Evolutionary conservation across 768 basidiomycete species (phyloP).

Genomic region (Exsudoporus frostii): DNA sequence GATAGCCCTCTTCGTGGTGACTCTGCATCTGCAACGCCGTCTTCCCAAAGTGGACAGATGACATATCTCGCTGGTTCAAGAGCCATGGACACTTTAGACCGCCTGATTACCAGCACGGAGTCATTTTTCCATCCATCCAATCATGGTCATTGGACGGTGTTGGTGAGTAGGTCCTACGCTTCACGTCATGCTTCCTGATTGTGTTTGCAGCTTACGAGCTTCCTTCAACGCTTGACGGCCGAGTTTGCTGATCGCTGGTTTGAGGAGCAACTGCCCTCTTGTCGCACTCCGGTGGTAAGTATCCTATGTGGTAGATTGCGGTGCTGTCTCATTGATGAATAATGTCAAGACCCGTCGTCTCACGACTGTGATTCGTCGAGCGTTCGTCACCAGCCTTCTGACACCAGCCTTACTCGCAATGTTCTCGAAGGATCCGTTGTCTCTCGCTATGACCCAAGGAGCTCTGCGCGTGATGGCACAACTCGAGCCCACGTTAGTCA

Average conservation of each 20-base stretch:
- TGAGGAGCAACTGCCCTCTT: slow-evolving; percentile 73
- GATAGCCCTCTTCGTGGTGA: slow-evolving; percentile 63
- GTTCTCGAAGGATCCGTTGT: slow-evolving; percentile 81
- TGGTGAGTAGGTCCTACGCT: slow-evolving; percentile 13
- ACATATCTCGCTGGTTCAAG: slow-evolving; percentile 80
- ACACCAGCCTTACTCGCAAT: slow-evolving; percentile 89
- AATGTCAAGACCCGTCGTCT: slow-evolving; percentile 61
- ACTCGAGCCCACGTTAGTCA: slow-evolving; percentile 78
- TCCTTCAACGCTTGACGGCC: slow-evolving; percentile 69
- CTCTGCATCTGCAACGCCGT: slow-evolving; percentile 57
- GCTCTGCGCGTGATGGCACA: slow-evolving; percentile 75
- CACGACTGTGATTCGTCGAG: slow-evolving; percentile 74
- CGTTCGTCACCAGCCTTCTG: slow-evolving; percentile 76
- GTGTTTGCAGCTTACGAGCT: slow-evolving; percentile 61
- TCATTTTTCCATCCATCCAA: slow-evolving; percentile 96
- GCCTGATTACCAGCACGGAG: slow-evolving; percentile 87
- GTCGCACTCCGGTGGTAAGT: slow-evolving; percentile 72
- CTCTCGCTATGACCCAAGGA: slow-evolving; percentile 78
- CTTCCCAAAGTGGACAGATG: slow-evolving; percentile 47
- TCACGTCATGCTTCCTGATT: slow-evolving; percentile 7
- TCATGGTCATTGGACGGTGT: slow-evolving; percentile 74
- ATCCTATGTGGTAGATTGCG: not conserved
- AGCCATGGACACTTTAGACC: slow-evolving; percentile 84
- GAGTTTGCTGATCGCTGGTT: slow-evolving; percentile 80
- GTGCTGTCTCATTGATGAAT: not conserved